Evolutionary conservation across 192 early-diverging fungal species (phyloP), one percentile per base, ranked within the genome.

Genomic region (Chytriomyces hyalinus): DNA sequence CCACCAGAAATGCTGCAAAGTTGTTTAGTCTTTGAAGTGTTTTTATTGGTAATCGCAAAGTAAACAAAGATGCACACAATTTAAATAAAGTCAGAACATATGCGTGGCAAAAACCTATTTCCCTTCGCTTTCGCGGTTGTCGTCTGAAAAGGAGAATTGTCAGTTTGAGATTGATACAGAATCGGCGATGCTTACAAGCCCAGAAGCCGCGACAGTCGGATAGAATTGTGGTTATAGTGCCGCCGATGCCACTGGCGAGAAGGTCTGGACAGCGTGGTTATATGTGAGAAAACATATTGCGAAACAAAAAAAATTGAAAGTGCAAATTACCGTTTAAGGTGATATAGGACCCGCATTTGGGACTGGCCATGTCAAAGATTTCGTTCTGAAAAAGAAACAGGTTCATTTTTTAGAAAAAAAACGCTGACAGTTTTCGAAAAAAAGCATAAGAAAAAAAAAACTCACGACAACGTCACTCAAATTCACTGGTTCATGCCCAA

Each of bases 341-440:
- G 44, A 89, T 89, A 7, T 59, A 11, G 4, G 65, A 11, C 4
- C 26, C 8, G 20, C 61, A 47, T 26, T 51, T 61, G 3, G 84
- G 84, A 75, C 84, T 84, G 3, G 81, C 87, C 86, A 89, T 89
- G 70, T 89, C 88, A 76, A 88, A 89, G 11, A 89, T 81, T 71
- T 89, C 88, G 73, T 89, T 87, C 85, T 87, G 62, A 13, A 26
- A 65, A 6, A 20, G 10, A 45, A 70, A 15, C 1, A 43, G 45
- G 36, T 53, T 26, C 24, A 0, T 0, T 26, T 26, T 26, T 26
- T 26, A 26, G 24, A 26, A 0, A 26, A 59, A 13, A 17, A 0
- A 13, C 20, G 20, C 15, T 74, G 13, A 59, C 53, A 0, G 20
- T 43, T 53, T 13, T 49, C 45, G 11, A 46, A 61, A 15, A 69